Percentiles rank a stretch among this genome's conserved stretches.
Conservation (phyloP, 2,329 filamentous ascomycete species). For the Fusarium anguioides region DNA sequence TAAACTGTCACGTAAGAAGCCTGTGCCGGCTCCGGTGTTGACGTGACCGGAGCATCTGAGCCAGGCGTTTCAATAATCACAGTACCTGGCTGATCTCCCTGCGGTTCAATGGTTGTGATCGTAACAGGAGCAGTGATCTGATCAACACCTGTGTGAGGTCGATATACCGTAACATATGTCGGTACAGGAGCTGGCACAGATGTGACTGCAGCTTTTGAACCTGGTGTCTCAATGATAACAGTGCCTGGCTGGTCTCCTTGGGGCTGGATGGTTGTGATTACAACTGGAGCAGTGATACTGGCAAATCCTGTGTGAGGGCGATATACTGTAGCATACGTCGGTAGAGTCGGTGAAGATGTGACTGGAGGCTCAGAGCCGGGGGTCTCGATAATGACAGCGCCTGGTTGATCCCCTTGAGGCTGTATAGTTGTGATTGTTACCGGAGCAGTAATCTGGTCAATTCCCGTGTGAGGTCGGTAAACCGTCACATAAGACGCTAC, state of each 20-base stretch:
- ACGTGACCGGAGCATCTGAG: neutral
- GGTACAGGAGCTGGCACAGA: neutral
- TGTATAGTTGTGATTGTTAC: slow-evolving; percentile 5
- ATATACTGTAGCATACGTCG: slow-evolving; percentile 9
- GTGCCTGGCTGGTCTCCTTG: slow-evolving; percentile 16
- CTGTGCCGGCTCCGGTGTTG: neutral
- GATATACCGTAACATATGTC: slow-evolving; percentile 11
- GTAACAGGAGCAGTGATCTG: slow-evolving; percentile 9
- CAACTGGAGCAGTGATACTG: slow-evolving; percentile 1
- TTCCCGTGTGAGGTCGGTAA: slow-evolving; percentile 5
- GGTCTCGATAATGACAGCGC: slow-evolving; percentile 21
- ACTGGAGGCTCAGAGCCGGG: neutral
- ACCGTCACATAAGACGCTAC: slow-evolving; percentile 2
- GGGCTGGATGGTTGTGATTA: slow-evolving; percentile 6
- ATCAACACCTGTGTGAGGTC: neutral
- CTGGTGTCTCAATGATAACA: slow-evolving; percentile 19
- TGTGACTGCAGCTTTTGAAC: neutral
- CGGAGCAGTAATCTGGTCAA: neutral
- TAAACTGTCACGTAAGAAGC: slow-evolving; percentile 11
- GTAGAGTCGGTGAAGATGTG: neutral
- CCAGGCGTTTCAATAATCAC: slow-evolving; percentile 23
- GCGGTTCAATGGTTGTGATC: neutral
- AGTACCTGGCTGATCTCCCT: slow-evolving; percentile 3
- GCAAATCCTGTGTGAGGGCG: slow-evolving; percentile 3
- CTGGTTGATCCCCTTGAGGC: slow-evolving; percentile 8